Evolutionary conservation across 2,329 filamentous ascomycete species (phyloP), one percentile per base, ranked within the genome.

Genomic region (Talaromyces rugulosus): DNA sequence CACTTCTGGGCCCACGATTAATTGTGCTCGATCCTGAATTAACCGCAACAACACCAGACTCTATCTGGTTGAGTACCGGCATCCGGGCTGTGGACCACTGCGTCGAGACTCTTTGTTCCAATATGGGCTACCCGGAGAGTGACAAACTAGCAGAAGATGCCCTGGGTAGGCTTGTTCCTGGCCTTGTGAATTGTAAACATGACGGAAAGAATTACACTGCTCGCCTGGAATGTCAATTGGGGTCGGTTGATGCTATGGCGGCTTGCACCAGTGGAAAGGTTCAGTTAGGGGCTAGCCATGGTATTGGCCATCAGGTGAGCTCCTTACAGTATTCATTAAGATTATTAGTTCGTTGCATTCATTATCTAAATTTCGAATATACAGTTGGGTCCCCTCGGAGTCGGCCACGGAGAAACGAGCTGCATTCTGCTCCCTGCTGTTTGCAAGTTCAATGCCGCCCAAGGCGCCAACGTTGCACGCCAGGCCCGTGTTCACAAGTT

Each of bases 401-500:
- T 87, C 2, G 81, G 82, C 0, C 85, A 88, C 67, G 85, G 85
- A 11, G 84, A 86, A 70, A 87, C 84, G 31, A 85, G 81, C 66
- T 87, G 81, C 68, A 80, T 83, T 53, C 74, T 85, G 60, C 75
- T 82, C 40, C 84, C 85, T 0, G 78, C 81, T 0, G 83, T 87
- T 5, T 82, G 82, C 68, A 83, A 81, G 67, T 87, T 78, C 67
- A 88, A 87, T 62, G 74, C 75, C 1, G 70, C 68, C 40, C 70
- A 77, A 56, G 77, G 78, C 5, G 75, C 76, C 2, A 80, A 80
- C 33, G 70, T 71, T 8, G 74, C 76, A 8, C 72, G 77, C 18
- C 83, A 84, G 69, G 66, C 70, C 9, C 71, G 71, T 2, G 71
- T 81, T 1, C 69, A 71, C 7, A 67, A 77, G 5, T 73, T 79